phyloP scores from a whole-genome alignment of 2,329 filamentous ascomycete genomes.

The Aspergillus versicolor region DNA sequence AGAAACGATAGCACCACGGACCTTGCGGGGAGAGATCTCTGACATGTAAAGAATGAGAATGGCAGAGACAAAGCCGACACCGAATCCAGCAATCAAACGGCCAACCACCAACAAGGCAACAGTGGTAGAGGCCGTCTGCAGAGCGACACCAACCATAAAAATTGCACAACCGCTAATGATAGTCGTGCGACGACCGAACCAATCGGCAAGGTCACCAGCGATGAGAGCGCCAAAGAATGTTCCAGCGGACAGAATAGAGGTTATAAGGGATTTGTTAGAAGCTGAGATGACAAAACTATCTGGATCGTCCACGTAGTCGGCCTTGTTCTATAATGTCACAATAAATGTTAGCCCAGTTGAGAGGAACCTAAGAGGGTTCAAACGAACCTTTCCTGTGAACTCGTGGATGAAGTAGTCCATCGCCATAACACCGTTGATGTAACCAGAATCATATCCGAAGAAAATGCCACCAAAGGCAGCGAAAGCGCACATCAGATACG shows the following conservation, averaged over 20 bases:
- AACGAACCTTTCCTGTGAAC: slow-evolving; percentile 35
- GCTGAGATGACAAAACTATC: slow-evolving; percentile 45
- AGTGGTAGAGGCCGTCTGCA: slow-evolving; percentile 60
- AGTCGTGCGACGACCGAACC: slow-evolving; percentile 63
- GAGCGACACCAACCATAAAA: slow-evolving; percentile 67
- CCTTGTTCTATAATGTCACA: slow-evolving; percentile 18
- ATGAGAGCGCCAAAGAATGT: slow-evolving; percentile 79
- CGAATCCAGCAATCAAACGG: slow-evolving; percentile 72
- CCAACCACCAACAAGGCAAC: slow-evolving; percentile 68
- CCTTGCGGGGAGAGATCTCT: slow-evolving; percentile 71
- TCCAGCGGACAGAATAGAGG: slow-evolving; percentile 73
- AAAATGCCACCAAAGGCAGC: slow-evolving; percentile 62
- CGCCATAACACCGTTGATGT: slow-evolving; percentile 54
- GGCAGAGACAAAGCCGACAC: slow-evolving; percentile 78
- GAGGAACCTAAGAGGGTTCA: background rate
- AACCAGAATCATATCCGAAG: slow-evolving; percentile 60
- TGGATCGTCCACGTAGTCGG: slow-evolving; percentile 26
- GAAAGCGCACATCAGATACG: slow-evolving; percentile 61
- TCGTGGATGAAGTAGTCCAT: slow-evolving; percentile 50
- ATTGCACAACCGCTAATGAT: slow-evolving; percentile 70
- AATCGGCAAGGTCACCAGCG: slow-evolving; percentile 74
- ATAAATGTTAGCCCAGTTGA: background rate
- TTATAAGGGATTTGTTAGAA: slow-evolving; percentile 61
- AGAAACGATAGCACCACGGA: slow-evolving; percentile 76
- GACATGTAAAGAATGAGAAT: slow-evolving; percentile 87